Conservation (phyloP, 2,329 filamentous ascomycete species). For the Sclerotinia sclerotiorum region DNA sequence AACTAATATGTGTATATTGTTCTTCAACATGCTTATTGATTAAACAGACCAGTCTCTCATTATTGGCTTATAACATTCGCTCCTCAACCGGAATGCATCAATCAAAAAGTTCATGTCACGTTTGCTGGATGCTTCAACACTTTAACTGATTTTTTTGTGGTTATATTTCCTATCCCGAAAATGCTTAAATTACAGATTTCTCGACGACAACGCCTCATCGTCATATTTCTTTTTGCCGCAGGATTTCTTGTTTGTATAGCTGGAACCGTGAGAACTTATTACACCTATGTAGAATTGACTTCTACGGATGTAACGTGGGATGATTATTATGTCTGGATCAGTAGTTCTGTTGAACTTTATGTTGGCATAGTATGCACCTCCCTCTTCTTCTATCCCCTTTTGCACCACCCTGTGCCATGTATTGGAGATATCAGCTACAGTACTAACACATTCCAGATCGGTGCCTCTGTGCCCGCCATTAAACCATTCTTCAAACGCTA, state of each 20-base stretch:
- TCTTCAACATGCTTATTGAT: neutral
- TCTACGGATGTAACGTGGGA: slow-evolving; percentile 42
- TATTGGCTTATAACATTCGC: slow-evolving; percentile 42
- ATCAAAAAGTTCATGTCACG: slow-evolving; percentile 51
- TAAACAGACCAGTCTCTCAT: slow-evolving; percentile 41
- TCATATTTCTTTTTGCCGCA: slow-evolving; percentile 50
- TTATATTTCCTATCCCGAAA: slow-evolving; percentile 50
- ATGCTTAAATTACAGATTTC: slow-evolving; percentile 49
- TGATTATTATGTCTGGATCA: slow-evolving; percentile 40
- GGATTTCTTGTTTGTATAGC: slow-evolving; percentile 48
- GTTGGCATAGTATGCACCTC: slow-evolving; percentile 44
- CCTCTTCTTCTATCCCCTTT: too few relatives aligned
- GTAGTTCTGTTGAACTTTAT: slow-evolving; percentile 44
- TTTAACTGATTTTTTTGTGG: slow-evolving; percentile 54
- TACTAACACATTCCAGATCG: slow-evolving; percentile 39
- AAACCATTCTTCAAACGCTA: slow-evolving; percentile 46
- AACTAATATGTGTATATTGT: neutral
- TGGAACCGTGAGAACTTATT: slow-evolving; percentile 43
- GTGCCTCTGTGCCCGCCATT: slow-evolving; percentile 46
- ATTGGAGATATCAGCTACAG: neutral
- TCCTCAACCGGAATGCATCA: slow-evolving; percentile 45
- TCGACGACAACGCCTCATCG: slow-evolving; percentile 47
- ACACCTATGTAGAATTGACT: slow-evolving; percentile 37
- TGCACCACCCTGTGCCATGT: neutral
- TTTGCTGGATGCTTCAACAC: slow-evolving; percentile 59